These are phyloP conservation scores for Fusarium nisikadoi DNA, from an alignment of 2,329 filamentous ascomycete genomes.

Conservation along the genomic window DNA sequence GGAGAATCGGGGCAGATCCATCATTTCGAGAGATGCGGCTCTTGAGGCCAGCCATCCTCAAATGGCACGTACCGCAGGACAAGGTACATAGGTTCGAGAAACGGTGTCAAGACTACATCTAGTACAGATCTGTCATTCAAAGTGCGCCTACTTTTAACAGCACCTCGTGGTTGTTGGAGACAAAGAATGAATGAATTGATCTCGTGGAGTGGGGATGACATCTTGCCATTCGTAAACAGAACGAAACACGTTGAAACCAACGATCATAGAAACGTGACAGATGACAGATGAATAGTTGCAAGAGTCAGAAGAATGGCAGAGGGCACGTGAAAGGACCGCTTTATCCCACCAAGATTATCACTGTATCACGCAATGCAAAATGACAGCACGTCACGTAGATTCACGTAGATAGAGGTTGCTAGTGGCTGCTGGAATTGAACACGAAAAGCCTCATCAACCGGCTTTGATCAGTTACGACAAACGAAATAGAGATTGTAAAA, in stretches of 20 bases:
- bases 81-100: conserved; percentile 14
- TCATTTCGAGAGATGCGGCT: conserved; percentile 41
- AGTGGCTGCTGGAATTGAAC: background rate
- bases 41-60: conserved; percentile 39
- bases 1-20: conserved; percentile 45
- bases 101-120: conserved; percentile 7
- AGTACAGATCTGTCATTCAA: conserved; percentile 2
- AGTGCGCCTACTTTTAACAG: background rate
- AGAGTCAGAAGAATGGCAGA: background rate
- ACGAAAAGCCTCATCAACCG: background rate
- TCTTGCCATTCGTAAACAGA: conserved; percentile 3
- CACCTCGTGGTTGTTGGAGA: conserved; percentile 11
- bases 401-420: background rate
- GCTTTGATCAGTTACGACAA: background rate
- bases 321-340: background rate
- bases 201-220: conserved; percentile 15
- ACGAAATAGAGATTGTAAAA: background rate
- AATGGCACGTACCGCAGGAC: conserved; percentile 27
- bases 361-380: background rate
- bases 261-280: background rate
- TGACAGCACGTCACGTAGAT: background rate
- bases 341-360: background rate
- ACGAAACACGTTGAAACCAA: background rate
- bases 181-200: background rate
- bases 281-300: background rate